Evolutionary conservation across 2,329 filamentous ascomycete species (phyloP).

Genomic region (Arthrinium puccinioides): DNA sequence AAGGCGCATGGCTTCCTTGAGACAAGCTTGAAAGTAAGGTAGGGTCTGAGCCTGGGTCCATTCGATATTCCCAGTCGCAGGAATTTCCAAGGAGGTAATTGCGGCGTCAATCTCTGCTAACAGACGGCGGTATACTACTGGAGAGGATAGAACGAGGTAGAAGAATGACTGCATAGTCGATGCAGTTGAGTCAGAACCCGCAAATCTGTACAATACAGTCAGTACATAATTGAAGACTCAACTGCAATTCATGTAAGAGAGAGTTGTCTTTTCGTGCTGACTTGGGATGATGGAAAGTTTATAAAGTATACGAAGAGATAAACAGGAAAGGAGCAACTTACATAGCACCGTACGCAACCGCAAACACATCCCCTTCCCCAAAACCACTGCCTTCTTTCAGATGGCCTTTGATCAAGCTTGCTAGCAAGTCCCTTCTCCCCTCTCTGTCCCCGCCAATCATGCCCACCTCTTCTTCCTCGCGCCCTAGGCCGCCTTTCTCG

Average conservation of each 20-base stretch:
- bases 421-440: constrained; percentile 42
- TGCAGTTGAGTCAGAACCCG: constrained; percentile 54
- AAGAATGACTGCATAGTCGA: constrained; percentile 52
- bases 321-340: constrained; percentile 21
- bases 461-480: constrained; percentile 18
- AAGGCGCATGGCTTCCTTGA: constrained; percentile 49
- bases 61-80: constrained; percentile 32
- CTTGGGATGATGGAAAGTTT: too few relatives aligned
- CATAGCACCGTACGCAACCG: constrained; percentile 50
- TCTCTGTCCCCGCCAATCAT: constrained; percentile 24
- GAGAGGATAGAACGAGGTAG: constrained; percentile 39
- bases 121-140: constrained; percentile 31
- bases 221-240: too few relatives aligned
- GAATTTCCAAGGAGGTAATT: constrained; percentile 25
- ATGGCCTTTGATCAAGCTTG: constrained; percentile 44
- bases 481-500: constrained; percentile 36
- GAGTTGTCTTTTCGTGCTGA: too few relatives aligned
- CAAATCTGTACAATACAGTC: constrained; percentile 41
- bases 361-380: constrained; percentile 45
- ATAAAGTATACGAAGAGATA: too few relatives aligned
- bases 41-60: constrained; percentile 41
- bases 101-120: constrained; percentile 37
- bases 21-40: constrained; percentile 48
- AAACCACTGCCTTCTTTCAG: constrained; percentile 41
- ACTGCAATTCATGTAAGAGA: too few relatives aligned